These are phyloP conservation scores for Microdochium paspali DNA, from an alignment of 2,329 filamentous ascomycete species.

Conservation along the genomic window DNA sequence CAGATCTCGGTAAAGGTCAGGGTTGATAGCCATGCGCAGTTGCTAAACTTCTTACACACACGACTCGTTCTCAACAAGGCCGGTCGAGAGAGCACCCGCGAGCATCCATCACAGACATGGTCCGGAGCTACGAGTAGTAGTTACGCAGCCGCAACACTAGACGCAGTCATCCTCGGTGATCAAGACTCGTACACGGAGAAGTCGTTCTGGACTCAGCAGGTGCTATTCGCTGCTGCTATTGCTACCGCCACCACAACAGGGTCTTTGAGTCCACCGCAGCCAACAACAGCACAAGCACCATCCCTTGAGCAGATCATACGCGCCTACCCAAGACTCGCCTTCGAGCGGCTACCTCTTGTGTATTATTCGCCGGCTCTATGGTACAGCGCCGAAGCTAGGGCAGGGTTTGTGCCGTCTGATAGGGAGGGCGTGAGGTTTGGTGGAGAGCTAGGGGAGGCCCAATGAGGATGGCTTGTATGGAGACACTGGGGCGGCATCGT, in stretches of 20 bases:
- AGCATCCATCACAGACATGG: constrained; percentile 1
- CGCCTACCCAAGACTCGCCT: constrained; percentile 10
- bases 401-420: constrained; percentile 13
- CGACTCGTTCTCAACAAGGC: not conserved
- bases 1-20: not conserved
- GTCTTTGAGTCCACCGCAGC: too few species aligned
- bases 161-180: not conserved
- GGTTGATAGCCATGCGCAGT: not conserved
- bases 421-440: constrained; percentile 1
- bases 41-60: not conserved
- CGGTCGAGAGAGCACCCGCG: too few species aligned
- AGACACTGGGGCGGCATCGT: too few species aligned
- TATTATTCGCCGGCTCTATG: constrained; percentile 13
- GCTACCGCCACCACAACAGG: constrained; percentile 7
- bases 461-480: not conserved
- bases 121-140: constrained; percentile 8
- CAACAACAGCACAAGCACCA: constrained; percentile 1
- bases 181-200: constrained; percentile 11
- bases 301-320: not conserved
- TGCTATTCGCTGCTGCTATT: constrained; percentile 8
- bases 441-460: not conserved
- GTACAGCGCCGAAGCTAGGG: constrained; percentile 14
- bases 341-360: constrained; percentile 14
- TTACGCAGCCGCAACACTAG: not conserved
- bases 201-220: constrained; percentile 18